These are phyloP conservation scores for Torulaspora quercuum DNA, from an alignment of 805 yeast species.

Conservation along the genomic window DNA sequence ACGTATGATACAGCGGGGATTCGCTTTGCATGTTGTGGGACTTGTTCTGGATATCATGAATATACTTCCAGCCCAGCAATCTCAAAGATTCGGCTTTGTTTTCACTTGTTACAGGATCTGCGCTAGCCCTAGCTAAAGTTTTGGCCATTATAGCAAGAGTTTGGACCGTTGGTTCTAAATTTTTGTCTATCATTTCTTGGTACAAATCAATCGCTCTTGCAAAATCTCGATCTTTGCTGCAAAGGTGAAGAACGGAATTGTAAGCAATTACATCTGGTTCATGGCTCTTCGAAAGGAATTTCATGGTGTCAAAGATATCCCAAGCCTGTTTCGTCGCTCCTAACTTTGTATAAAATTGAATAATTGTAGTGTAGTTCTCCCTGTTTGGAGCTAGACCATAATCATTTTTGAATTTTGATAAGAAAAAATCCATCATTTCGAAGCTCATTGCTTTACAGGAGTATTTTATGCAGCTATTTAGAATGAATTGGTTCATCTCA, in stretches of 20 bases:
- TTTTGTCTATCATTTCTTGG: constrained; percentile 55
- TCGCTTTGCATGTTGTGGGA: constrained; percentile 22
- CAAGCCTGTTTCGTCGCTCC: constrained; percentile 48
- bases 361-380: constrained; percentile 30
- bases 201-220: constrained; percentile 75
- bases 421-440: constrained; percentile 27
- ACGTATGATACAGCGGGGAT: constrained; percentile 13
- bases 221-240: constrained; percentile 57
- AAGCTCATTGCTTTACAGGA: constrained; percentile 22
- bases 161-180: constrained; percentile 21
- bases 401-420: constrained; percentile 25
- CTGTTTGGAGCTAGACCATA: constrained; percentile 30
- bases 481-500: constrained; percentile 20
- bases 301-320: constrained; percentile 78
- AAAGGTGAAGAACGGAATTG: constrained; percentile 64
- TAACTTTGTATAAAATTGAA: constrained; percentile 26
- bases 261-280: constrained; percentile 69
- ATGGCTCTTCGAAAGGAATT: constrained; percentile 62
- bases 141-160: constrained; percentile 28
- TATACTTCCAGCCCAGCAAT: constrained; percentile 68
- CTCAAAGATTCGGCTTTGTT: constrained; percentile 31
- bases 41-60: constrained; percentile 56
- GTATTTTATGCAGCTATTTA: constrained; percentile 29
- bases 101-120: constrained; percentile 28
- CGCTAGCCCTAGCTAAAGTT: constrained; percentile 30